Percentiles rank a stretch among this genome's conserved stretches.
phyloP scores from a whole-genome alignment of 2,329 filamentous ascomycete species.

The Aspergillus nomiae region DNA sequence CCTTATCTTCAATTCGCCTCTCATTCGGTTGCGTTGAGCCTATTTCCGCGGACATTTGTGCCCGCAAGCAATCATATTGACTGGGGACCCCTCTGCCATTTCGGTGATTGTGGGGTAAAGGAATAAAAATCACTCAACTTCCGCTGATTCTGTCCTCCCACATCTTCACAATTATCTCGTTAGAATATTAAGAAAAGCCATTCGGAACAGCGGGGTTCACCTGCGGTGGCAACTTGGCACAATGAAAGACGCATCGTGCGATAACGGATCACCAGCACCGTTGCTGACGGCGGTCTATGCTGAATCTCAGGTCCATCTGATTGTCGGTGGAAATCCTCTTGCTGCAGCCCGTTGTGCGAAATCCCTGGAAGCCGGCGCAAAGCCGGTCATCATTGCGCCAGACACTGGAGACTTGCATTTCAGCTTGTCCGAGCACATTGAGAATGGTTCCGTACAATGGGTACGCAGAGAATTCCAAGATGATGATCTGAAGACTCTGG shows the following conservation, averaged over 20 bases:
- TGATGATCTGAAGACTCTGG: conserved; percentile 70
- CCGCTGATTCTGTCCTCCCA: too few relatives aligned
- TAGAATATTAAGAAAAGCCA: not conserved
- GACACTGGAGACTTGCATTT: conserved; percentile 63
- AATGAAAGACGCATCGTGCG: conserved; percentile 36
- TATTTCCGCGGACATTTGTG: conserved; percentile 25
- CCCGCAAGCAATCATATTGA: conserved; percentile 10
- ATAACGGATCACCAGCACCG: conserved; percentile 25
- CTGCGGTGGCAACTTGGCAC: conserved; percentile 21
- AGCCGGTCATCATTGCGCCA: conserved; percentile 75
- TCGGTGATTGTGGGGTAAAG: conserved; percentile 1
- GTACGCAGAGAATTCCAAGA: conserved; percentile 63
- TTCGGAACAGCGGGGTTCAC: conserved; percentile 10
- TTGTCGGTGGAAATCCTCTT: conserved; percentile 83
- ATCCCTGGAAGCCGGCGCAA: conserved; percentile 79
- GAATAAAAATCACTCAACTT: not conserved
- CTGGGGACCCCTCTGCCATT: not conserved
- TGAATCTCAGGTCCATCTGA: conserved; percentile 66
- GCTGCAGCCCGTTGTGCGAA: conserved; percentile 81
- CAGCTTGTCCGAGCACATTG: conserved; percentile 51
- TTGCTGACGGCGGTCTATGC: conserved; percentile 45
- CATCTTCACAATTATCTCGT: conserved; percentile 1
- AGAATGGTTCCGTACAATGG: conserved; percentile 45
- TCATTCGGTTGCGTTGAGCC: conserved; percentile 14
- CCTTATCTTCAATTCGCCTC: conserved; percentile 22